phyloP scores from a whole-genome alignment of 2,329 filamentous ascomycete genomes.

The Hypocrella siamensis region DNA sequence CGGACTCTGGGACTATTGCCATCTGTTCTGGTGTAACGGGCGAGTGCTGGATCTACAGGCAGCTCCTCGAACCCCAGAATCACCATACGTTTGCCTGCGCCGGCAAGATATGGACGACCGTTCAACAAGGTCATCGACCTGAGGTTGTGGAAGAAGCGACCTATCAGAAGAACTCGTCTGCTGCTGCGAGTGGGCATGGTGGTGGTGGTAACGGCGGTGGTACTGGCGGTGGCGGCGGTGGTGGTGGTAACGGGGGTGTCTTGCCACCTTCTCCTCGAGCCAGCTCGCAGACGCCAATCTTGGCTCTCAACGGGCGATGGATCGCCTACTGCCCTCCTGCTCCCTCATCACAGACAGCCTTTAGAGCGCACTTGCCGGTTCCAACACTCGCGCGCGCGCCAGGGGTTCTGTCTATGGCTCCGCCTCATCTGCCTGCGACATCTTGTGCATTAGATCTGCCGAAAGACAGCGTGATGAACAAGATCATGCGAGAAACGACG shows the following conservation, averaged over 20 bases:
- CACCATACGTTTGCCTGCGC: constrained; percentile 45
- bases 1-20: constrained; percentile 54
- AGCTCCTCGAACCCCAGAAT: constrained; percentile 27
- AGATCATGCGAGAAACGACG: constrained; percentile 63
- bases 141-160: constrained; percentile 32
- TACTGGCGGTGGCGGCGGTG: too few species aligned
- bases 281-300: constrained; percentile 43
- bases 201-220: too few species aligned
- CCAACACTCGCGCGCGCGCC: constrained; percentile 38
- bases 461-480: constrained; percentile 58
- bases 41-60: constrained; percentile 67
- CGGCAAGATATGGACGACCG: constrained; percentile 82
- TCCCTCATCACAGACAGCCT: constrained; percentile 53
- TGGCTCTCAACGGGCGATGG: constrained; percentile 59
- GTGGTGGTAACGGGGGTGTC: too few species aligned
- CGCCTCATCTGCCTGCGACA: constrained; percentile 51
- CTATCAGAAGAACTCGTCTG: constrained; percentile 21
- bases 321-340: constrained; percentile 60
- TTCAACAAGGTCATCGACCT: constrained; percentile 45
- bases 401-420: constrained; percentile 42
- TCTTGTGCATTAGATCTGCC: constrained; percentile 59
- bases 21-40: constrained; percentile 72
- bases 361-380: constrained; percentile 50
- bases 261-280: constrained; percentile 20
- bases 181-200: constrained; percentile 10